Evolutionary conservation across 352 stramenopile species (phyloP).

Genomic region (Blastocystis sp.): DNA sequence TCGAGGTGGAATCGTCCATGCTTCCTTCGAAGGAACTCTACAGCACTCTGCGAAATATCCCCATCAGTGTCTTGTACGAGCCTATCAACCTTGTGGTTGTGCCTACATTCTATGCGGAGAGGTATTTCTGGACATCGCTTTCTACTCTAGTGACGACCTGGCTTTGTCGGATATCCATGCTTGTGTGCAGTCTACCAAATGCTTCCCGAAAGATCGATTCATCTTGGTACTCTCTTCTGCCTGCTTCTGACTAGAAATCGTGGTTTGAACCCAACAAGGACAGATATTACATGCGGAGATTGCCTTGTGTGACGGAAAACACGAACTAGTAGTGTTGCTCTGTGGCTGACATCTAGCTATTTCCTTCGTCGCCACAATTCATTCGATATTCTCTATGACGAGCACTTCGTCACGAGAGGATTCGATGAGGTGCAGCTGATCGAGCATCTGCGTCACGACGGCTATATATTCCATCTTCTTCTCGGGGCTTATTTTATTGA

Average conservation of each 20-base stretch:
- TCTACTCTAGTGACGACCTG: neutral
- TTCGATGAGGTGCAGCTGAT: constrained; percentile 12
- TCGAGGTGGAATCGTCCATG: neutral
- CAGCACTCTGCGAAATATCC: neutral
- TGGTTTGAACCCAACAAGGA: neutral
- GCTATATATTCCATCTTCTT: constrained; percentile 28
- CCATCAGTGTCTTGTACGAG: neutral
- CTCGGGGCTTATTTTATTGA: neutral
- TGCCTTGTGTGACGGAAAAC: neutral
- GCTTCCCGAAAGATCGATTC: neutral
- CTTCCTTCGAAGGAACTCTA: neutral
- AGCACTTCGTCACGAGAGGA: constrained; percentile 26
- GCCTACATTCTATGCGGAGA: neutral
- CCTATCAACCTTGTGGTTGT: constrained; percentile 16
- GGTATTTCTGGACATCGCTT: neutral
- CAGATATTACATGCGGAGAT: neutral
- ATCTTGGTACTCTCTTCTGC: neutral
- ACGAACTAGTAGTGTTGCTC: neutral
- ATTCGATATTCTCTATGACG: constrained; percentile 46
- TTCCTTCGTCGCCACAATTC: constrained; percentile 44
- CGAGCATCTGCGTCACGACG: neutral
- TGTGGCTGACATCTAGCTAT: neutral
- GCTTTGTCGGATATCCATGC: neutral
- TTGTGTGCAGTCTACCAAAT: neutral
- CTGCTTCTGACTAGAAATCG: neutral